Base-by-base conservation (phyloP, 257 asterid genomes). In the Sherardia arvensis region DNA sequence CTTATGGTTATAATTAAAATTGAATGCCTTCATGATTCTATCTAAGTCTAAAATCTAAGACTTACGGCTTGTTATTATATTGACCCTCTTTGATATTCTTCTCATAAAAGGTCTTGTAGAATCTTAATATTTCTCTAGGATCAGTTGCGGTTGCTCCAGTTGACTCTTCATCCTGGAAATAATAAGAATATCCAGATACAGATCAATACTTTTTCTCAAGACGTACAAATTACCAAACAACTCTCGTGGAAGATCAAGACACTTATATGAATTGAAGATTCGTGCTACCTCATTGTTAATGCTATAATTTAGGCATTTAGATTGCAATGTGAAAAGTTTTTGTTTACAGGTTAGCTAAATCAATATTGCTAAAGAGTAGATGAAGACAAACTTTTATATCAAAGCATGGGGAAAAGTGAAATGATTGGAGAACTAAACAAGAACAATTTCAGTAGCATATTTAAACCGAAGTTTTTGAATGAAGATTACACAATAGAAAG, bases 21-120 rank as follows among this genome's bases (percentile, higher is more conserved):
- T 28, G 3, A 22, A 36, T 21, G 49, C 47, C 33, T 47, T 62
- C 28, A 47, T 28, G 28, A 38, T 49, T 49, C 5, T 17, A 28
- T 15, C 9, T 3, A 59, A 61, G 23, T 53, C 26, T 22, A 21
- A 56, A 62, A 71, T 15, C 27, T 51, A 68, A 66, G 72, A 53
- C 90, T 84, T 73, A 93, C 99, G 95, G 97, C 77, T 73, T 93
- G 74, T 93, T 93, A 45, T 88, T 85, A 56, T 81, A 66, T 72
- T 90, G 94, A 54, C 96, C 97, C 60, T 90, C 91, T 79, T 69
- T 72, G 69, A 93, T 90, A 71, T 90, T 83, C 67, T 72, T 74
- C 82, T 77, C 87, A 69, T 83, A 90, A 74, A 78, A 93, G 33
- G 65, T 64, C 84, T 81, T 90, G 81, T 83, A 93, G 70, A 61